Percentiles rank a stretch among this genome's conserved stretches.
Evolutionary conservation across 2,329 filamentous ascomycete species (phyloP).

Genomic region (Xylaria sp.): DNA sequence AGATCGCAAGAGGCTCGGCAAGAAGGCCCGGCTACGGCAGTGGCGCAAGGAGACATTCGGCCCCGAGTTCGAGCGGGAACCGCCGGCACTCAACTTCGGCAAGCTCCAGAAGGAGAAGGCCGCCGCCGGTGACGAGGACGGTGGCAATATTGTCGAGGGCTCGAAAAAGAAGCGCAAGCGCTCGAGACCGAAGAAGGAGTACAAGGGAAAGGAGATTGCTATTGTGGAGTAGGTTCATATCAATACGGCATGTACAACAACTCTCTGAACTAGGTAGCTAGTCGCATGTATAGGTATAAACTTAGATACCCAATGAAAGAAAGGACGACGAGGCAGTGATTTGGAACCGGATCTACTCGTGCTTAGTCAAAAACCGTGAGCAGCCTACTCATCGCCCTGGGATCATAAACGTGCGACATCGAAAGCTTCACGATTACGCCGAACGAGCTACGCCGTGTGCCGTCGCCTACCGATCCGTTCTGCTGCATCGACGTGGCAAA

Average conservation of each 20-base stretch:
- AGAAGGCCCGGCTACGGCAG: conserved; percentile 89
- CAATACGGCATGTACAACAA: conserved; percentile 21
- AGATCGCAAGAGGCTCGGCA: conserved; percentile 88
- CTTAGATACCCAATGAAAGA: conserved; percentile 6
- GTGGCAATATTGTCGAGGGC: conserved; percentile 50
- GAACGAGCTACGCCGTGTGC: conserved; percentile 1
- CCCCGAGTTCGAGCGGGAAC: conserved; percentile 64
- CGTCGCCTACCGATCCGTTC: background rate
- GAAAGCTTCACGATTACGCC: background rate
- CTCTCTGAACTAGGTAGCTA: background rate
- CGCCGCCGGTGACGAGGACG: conserved; percentile 30
- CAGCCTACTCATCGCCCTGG: background rate
- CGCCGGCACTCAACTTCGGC: conserved; percentile 68
- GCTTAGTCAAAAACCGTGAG: background rate
- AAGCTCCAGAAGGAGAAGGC: conserved; percentile 41
- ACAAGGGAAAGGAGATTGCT: conserved; percentile 32
- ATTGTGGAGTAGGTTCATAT: conserved; percentile 16
- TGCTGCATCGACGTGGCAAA: background rate
- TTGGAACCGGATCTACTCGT: background rate
- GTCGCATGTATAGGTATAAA: background rate
- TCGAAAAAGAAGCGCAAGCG: conserved; percentile 51
- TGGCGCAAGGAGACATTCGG: conserved; percentile 79
- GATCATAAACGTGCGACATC: background rate
- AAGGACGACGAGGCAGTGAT: background rate
- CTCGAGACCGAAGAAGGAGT: conserved; percentile 43